Conservation (phyloP, 2,329 filamentous ascomycete species). For the Grosmannia clavigera region DNA sequence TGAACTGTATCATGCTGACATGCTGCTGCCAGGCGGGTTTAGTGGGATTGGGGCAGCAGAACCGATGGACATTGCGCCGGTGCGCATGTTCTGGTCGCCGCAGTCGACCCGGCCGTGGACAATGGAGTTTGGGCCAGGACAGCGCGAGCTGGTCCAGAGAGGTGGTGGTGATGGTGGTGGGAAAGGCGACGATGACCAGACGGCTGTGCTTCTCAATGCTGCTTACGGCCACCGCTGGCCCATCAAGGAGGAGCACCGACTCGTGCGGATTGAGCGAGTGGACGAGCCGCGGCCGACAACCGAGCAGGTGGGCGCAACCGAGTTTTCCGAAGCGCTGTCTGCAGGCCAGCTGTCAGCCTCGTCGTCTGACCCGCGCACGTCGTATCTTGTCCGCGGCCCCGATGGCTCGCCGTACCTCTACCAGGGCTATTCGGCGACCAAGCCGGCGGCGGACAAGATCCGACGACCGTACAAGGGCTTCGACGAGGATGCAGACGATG, state of each 20-base stretch:
- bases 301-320: slow-evolving; percentile 18
- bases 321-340: slow-evolving; percentile 12
- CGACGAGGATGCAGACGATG: slow-evolving; percentile 27
- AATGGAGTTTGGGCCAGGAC: slow-evolving; percentile 17
- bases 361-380: neutral
- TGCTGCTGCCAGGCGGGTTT: slow-evolving; percentile 29
- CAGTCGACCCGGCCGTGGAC: slow-evolving; percentile 21
- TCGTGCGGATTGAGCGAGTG: slow-evolving; percentile 28
- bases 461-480: slow-evolving; percentile 24
- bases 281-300: slow-evolving; percentile 14
- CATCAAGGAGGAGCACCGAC: slow-evolving; percentile 25
- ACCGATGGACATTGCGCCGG: slow-evolving; percentile 4
- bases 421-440: slow-evolving; percentile 26
- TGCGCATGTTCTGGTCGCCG: slow-evolving; percentile 29
- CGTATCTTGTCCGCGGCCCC: slow-evolving; percentile 28
- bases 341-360: neutral
- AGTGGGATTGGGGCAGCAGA: slow-evolving; percentile 23
- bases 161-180: neutral
- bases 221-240: slow-evolving; percentile 36
- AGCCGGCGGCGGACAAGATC: slow-evolving; percentile 29
- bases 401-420: slow-evolving; percentile 27
- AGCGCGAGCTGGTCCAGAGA: neutral
- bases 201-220: slow-evolving; percentile 29
- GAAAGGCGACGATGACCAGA: slow-evolving; percentile 25
- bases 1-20: slow-evolving; percentile 24